phyloP scores from a whole-genome alignment of 108 stramenopile genomes.

The Aurantiochytrium sp. region DNA sequence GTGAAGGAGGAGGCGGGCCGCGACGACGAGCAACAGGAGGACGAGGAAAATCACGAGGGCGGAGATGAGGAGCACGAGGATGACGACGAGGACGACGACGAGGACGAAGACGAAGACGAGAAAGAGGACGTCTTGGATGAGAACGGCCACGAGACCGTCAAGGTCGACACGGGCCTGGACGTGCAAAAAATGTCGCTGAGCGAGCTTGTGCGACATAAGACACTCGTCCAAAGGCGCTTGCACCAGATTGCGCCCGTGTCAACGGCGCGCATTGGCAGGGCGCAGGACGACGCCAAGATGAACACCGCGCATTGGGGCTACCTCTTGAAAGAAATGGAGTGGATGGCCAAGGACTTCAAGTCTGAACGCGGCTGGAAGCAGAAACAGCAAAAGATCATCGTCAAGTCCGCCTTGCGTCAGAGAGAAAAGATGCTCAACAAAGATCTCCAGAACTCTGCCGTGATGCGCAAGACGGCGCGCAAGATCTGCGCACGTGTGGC shows the following conservation, averaged over 20 bases:
- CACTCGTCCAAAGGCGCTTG: background rate
- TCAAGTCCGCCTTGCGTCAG: slow-evolving; percentile 27
- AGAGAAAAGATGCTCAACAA: slow-evolving; percentile 19
- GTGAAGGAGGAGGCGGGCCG: too few species aligned
- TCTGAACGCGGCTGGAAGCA: slow-evolving; percentile 37
- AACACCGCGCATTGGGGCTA: slow-evolving; percentile 45
- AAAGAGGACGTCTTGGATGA: too few species aligned
- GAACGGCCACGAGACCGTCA: too few species aligned
- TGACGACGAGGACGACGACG: too few species aligned
- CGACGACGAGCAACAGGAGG: too few species aligned
- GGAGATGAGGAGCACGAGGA: too few species aligned
- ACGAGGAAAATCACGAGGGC: too few species aligned
- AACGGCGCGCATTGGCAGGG: background rate
- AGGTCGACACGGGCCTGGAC: background rate
- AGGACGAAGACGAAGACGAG: too few species aligned
- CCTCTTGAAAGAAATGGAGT: slow-evolving; percentile 53
- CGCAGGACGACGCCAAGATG: background rate
- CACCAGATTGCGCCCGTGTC: background rate
- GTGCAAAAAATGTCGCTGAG: background rate
- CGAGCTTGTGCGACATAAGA: background rate
- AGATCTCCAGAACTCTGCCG: slow-evolving; percentile 27
- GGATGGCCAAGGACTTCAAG: slow-evolving; percentile 54
- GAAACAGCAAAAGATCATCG: slow-evolving; percentile 33
- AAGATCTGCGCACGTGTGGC: slow-evolving; percentile 32
- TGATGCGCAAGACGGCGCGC: slow-evolving; percentile 26